These are phyloP conservation scores for Setaria italica DNA, from an alignment of 202 grass and related monocot genomes.

Conservation along the genomic window DNA sequence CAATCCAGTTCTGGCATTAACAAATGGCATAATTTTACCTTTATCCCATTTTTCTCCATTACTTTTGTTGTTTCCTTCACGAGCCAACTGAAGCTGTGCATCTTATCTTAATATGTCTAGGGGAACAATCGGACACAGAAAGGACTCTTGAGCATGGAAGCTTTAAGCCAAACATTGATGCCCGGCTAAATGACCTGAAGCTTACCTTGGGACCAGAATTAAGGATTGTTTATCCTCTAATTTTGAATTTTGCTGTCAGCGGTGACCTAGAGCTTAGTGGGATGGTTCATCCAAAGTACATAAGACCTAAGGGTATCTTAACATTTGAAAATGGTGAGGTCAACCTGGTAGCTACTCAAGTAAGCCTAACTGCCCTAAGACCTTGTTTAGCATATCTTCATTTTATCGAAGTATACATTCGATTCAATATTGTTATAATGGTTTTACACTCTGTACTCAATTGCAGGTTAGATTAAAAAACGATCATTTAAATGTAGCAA, in stretches of 20 bases:
- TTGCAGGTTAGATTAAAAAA: conserved; percentile 93
- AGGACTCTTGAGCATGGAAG: conserved; percentile 70
- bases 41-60: neutral
- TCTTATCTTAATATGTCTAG: conserved; percentile 49
- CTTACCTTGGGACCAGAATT: conserved; percentile 92
- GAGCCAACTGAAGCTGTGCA: conserved; percentile 37
- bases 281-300: conserved; percentile 87
- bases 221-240: conserved; percentile 95
- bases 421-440: conserved; percentile 28
- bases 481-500: conserved; percentile 94
- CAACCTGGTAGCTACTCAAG: conserved; percentile 98
- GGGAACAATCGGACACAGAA: conserved; percentile 71
- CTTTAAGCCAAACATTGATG: conserved; percentile 74
- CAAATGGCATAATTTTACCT: conserved; percentile 25
- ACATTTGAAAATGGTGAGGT: conserved; percentile 97
- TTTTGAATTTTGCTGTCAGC: conserved; percentile 95
- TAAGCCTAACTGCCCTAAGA: conserved; percentile 48
- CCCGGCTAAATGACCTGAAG: conserved; percentile 86
- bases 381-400: conserved; percentile 40
- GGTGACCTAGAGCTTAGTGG: conserved; percentile 94
- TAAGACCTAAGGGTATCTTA: conserved; percentile 91
- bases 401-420: conserved; percentile 2
- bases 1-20: conserved; percentile 15
- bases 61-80: conserved; percentile 25
- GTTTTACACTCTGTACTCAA: conserved; percentile 42